Evolutionary conservation across 2,329 filamentous ascomycete species (phyloP), one percentile per base, ranked within the genome.

Genomic region (Drechslerella coelobrocha): DNA sequence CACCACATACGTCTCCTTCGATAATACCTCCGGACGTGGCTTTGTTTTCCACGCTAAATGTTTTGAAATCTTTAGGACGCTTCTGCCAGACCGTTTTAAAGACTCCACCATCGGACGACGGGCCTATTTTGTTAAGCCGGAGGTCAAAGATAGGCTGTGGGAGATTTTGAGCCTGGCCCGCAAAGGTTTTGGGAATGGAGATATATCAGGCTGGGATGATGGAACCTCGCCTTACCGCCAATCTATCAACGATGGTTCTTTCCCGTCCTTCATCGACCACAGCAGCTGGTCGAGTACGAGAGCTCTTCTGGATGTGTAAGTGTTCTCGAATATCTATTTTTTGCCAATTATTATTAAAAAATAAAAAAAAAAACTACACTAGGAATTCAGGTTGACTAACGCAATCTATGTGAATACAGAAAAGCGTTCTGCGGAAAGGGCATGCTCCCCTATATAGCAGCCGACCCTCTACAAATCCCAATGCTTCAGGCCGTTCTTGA

Each of bases 21-120:
- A 71, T 51, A 63, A 63, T 45, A 71, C 59, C 8, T 63, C 59
- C 19, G 66, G 59, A 14, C 59, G 66, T 23, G 66, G 66, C 17
- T 71, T 71, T 17, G 59, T 71, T 8, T 71, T 71, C n/a, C 66
- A 71, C 17, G 66, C 66, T 7, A 71, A 71, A 37, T 71, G 66
- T 19, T 71, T 71, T 21, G 66, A 71, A 21, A 71, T 71, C 39
- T 71, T 71, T 19, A 59, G 66, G 21, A 71, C 53, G 2, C 52
- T 71, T 24, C 41, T 71, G 10, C 66, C 66, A 24, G 66, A 63
- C 19, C 53, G 66, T 8, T 62, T 71, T 39, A 71, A 71, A 29
- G 66, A 71, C 39, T 2, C n/a, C 10, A 60, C 26, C 31, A 54
- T 55, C 7, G 66, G 66, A 5, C 52, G 66, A 14, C 47, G 66